Base-by-base conservation (phyloP, 1,139 yeast genomes). In the Lizanozyma gosingica region DNA sequence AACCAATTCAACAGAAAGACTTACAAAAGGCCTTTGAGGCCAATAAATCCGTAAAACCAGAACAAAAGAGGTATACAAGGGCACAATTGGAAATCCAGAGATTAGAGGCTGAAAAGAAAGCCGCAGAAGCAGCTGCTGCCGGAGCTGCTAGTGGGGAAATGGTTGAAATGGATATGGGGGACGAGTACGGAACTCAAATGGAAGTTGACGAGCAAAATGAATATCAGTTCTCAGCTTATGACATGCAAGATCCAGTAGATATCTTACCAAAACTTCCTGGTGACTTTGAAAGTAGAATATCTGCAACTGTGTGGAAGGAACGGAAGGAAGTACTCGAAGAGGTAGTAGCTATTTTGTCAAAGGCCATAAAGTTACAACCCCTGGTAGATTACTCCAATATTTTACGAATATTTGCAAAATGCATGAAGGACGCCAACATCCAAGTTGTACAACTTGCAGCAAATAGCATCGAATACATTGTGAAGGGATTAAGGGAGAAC, bases 1-100 rank as follows among this genome's bases (percentile, higher is more conserved):
- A 92, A 56, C 95, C 97, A 0, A 87, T 88, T 14, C 97, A 92
- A 58, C 94, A 87, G 59, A 85, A 83, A 50, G 98, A 92, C 52
- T 69, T 94, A 44, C 71, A 79, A 3, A 76, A 77, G 35, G 80
- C 73, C 15, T 87, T 92, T 58, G 83, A 73, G 33, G 69, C 67
- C 38, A 71, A 76, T 18, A 63, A 64, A 40, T 56, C 57, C 35
- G 68, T 62, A 4, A 49, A 57, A 2, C 79, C 81, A 1, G 67
- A 63, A 8, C 92, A 83, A 47, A 65, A 67, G 39, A 65, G 94
- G 45, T 60, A 70, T 11, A 69, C 88, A 14, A 67, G 73, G 43
- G 58, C 72, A 1, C 86, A 83, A 50, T 59, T 37, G 11, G 29
- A 22, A 22, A 11, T 11, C 29, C 29, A 22, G 11, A 22, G 29